These are phyloP conservation scores for Elsinoe necatrix DNA, from an alignment of 2,329 filamentous ascomycete genomes.

Conservation along the genomic window DNA sequence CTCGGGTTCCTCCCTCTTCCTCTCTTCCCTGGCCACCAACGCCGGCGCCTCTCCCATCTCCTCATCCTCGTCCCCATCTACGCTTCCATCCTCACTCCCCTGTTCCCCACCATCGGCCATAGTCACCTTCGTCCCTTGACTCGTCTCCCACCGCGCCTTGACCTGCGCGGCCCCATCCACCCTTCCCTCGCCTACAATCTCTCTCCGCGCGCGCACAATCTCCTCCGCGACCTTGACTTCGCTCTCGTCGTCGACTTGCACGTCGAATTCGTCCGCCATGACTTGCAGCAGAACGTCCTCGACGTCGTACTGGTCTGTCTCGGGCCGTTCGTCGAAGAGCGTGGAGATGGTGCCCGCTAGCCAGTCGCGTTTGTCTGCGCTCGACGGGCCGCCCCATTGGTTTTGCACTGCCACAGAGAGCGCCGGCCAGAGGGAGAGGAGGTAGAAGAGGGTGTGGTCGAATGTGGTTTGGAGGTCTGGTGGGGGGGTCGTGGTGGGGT, in stretches of 20 bases:
- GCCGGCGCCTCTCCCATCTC: slow-evolving; percentile 58
- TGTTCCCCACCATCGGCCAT: slow-evolving; percentile 47
- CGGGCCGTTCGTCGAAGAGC: slow-evolving; percentile 54
- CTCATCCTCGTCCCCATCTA: slow-evolving; percentile 44
- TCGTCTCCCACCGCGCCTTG: slow-evolving; percentile 42
- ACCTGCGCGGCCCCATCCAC: slow-evolving; percentile 49
- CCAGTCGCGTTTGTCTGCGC: slow-evolving; percentile 87
- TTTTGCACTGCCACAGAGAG: slow-evolving; percentile 80
- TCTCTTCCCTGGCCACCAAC: slow-evolving; percentile 43
- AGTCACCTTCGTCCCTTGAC: slow-evolving; percentile 17
- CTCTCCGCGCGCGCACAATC: slow-evolving; percentile 59
- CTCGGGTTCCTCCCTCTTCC: slow-evolving; percentile 55
- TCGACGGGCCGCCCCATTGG: slow-evolving; percentile 78
- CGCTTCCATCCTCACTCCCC: slow-evolving; percentile 44
- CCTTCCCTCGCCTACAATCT: slow-evolving; percentile 54
- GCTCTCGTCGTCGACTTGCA: slow-evolving; percentile 83
- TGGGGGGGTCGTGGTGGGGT: background rate
- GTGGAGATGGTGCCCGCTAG: slow-evolving; percentile 82
- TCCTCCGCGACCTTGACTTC: slow-evolving; percentile 63
- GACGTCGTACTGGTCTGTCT: slow-evolving; percentile 67
- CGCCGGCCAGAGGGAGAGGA: slow-evolving; percentile 79
- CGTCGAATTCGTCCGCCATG: slow-evolving; percentile 93
- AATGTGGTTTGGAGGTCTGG: slow-evolving; percentile 35
- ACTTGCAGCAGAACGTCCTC: slow-evolving; percentile 80
- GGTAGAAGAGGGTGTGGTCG: slow-evolving; percentile 78